Evolutionary conservation across 1,284 basidiomycete species (phyloP), one percentile per base, ranked within the genome.

Genomic region (Pseudozyma tsukubaensis): DNA sequence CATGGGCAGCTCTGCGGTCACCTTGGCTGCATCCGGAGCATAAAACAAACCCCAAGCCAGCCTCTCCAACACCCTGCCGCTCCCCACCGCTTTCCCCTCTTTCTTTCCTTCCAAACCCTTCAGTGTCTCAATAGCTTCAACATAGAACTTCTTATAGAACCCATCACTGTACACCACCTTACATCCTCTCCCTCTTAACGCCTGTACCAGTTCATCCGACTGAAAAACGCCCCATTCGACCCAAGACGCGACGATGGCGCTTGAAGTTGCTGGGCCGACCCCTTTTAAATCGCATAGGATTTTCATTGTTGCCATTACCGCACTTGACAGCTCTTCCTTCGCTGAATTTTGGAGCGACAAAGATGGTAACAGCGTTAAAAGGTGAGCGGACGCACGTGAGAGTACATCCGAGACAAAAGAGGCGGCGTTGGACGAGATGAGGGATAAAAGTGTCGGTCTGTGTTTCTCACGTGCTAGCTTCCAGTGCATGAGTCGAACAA

Each of bases 181-280:
- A 1, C 19, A 32, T 0, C 6, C 2, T 1, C 19, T 13, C 2
- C 49, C 54, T 5, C 44, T 18, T 7, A 62, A 4, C 8, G 21
- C 39, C 19, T 24, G 10, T 14, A 21, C 71, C 0, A 69, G 40
- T 39, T 73, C 61, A 50, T 73, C 71, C 18, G 32, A 36, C 18
- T 65, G 65, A 32, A 73, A 73, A 0, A 66, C 19, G 9, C 36
- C 65, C n/a, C 18, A 18, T 0, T 45, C 39, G 7, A 14, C 11
- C 61, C 61, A 63, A 12, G 39, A 18, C 0, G 74, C 62, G 7
- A 67, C 48, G 19, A 77, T 62, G 0, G 74, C 74, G 1, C 56
- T 61, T 1, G 43, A 35, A 0, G 74, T 77, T 5, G 70, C 74
- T 6, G 74, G 70, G 0, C 74, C 74, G 0, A 77, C 57, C 11